Conservation (phyloP, 495 filamentous ascomycete species). For the Daldinia decipiens region DNA sequence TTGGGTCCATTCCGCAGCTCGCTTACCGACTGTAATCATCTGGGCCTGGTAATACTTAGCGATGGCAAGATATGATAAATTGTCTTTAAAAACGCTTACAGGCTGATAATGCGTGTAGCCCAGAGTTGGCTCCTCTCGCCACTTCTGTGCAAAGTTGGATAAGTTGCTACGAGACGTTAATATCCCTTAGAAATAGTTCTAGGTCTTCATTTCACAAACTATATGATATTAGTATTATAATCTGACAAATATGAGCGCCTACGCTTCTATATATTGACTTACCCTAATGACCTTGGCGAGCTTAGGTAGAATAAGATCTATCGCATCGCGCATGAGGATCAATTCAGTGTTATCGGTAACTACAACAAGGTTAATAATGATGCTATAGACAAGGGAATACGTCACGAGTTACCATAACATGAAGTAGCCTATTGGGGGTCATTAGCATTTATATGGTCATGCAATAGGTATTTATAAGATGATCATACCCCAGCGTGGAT, state of each 20-base stretch:
- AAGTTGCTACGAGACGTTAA: conserved; percentile 66
- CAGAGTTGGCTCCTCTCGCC: conserved; percentile 71
- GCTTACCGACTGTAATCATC: conserved; percentile 84
- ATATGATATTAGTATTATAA: conserved; percentile 8
- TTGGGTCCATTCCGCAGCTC: conserved; percentile 82
- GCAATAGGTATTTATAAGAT: conserved; percentile 5
- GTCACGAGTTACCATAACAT: conserved; percentile 14
- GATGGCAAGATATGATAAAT: neutral
- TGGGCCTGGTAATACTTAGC: conserved; percentile 46
- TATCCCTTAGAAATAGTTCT: neutral
- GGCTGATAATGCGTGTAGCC: conserved; percentile 82
- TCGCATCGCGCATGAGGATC: conserved; percentile 77
- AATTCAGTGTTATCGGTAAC: conserved; percentile 88
- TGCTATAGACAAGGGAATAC: neutral
- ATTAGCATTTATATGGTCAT: conserved; percentile 16
- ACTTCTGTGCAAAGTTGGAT: conserved; percentile 75
- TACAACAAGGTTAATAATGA: conserved; percentile 22
- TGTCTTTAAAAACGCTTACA: conserved; percentile 20
- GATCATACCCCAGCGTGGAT: conserved; percentile 59
- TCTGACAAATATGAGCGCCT: neutral
- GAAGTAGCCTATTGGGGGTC: conserved; percentile 20
- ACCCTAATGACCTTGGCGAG: conserved; percentile 78
- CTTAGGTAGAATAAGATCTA: conserved; percentile 65
- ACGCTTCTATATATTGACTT: neutral
- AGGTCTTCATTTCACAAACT: neutral